phyloP scores from a whole-genome alignment of 345 rosid species.

The Draba incana region DNA sequence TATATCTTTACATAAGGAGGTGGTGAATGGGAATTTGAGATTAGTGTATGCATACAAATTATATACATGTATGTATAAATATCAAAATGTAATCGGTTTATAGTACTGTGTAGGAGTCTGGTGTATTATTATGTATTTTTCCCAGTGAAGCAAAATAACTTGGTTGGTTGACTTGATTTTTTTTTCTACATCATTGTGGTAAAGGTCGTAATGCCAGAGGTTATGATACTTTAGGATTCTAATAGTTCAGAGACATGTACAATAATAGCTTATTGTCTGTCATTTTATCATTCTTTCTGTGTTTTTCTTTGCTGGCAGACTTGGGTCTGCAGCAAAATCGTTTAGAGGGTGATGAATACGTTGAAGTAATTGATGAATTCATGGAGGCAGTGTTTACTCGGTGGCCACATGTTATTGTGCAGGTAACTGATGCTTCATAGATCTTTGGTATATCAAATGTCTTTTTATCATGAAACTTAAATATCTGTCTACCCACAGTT shows the following conservation, averaged over 20 bases:
- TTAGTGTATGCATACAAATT: not conserved
- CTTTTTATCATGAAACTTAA: not conserved
- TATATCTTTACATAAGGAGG: not conserved
- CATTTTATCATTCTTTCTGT: conserved; percentile 19
- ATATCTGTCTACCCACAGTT: conserved; percentile 52
- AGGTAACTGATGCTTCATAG: conserved; percentile 50
- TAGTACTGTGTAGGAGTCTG: conserved; percentile 8
- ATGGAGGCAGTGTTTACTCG: conserved; percentile 99
- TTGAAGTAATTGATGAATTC: conserved; percentile 84
- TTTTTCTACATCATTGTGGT: not conserved
- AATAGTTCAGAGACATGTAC: conserved; percentile 14
- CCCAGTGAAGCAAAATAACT: not conserved
- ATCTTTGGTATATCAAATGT: conserved; percentile 26
- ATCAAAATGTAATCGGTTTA: not conserved
- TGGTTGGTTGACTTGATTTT: not conserved
- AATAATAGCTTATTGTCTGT: conserved; percentile 14
- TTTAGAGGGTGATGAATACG: conserved; percentile 78
- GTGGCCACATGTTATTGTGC: conserved; percentile 98
- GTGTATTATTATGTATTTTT: conserved; percentile 2
- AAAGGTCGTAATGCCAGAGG: too few relatives aligned
- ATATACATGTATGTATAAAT: not conserved
- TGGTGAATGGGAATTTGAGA: not conserved
- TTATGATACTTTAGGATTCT: conserved; percentile 9
- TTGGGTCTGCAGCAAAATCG: conserved; percentile 93
- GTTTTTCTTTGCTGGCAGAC: conserved; percentile 54